phyloP scores from a whole-genome alignment of 2,329 filamentous ascomycete genomes.

The Fusarium tuaranense region DNA sequence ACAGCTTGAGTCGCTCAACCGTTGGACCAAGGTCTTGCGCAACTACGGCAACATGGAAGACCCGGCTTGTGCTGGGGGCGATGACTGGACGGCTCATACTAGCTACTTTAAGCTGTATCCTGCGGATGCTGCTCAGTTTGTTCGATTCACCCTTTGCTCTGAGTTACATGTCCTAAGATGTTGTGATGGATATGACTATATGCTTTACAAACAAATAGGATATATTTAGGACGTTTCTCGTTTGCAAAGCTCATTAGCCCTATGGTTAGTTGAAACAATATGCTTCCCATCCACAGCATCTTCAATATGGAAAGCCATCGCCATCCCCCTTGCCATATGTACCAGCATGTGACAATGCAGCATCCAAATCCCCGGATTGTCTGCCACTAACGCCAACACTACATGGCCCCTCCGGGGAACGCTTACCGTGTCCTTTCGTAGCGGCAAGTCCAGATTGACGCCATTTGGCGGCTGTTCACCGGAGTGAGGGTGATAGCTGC shows the following conservation, averaged over 20 bases:
- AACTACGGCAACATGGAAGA: not conserved
- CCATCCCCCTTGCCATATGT: not conserved
- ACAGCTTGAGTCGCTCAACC: not conserved
- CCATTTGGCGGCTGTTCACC: not conserved
- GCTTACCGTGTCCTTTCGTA: not conserved
- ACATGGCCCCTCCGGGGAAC: not conserved
- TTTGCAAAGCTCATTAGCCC: not conserved
- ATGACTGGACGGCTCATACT: not conserved
- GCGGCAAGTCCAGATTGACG: not conserved
- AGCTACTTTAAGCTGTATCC: not conserved
- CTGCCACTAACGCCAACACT: not conserved
- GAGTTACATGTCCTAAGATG: not conserved
- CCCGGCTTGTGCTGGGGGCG: not conserved
- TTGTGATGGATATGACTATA: not conserved
- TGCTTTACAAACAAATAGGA: not conserved
- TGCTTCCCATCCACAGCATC: not conserved
- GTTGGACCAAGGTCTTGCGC: not conserved
- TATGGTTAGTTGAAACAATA: not conserved
- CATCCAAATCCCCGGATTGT: not conserved
- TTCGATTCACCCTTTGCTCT: not conserved
- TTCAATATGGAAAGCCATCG: not conserved
- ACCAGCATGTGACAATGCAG: slow-evolving; percentile 1
- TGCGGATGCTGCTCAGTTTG: not conserved
- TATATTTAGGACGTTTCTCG: not conserved
- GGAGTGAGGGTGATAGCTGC: not conserved